These are phyloP conservation scores for Cydonia oblonga DNA, from an alignment of 331 rosid genomes.

Conservation along the genomic window DNA sequence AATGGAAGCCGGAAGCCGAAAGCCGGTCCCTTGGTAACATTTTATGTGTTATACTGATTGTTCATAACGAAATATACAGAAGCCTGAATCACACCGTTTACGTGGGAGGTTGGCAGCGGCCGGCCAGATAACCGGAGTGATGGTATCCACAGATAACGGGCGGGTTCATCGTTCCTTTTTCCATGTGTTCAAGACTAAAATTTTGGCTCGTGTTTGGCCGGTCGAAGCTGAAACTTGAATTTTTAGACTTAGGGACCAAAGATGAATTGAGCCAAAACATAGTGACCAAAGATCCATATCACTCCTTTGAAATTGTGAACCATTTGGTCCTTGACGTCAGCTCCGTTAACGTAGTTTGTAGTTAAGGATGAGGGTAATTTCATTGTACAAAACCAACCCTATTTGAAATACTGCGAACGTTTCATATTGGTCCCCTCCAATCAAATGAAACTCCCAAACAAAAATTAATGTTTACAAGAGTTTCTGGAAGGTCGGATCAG, in stretches of 20 bases:
- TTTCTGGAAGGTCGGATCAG: neutral
- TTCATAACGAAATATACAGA: neutral
- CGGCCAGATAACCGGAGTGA: neutral
- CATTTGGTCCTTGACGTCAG: no score
- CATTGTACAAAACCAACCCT: no score
- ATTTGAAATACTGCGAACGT: neutral
- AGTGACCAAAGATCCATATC: no score
- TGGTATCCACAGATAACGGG: neutral
- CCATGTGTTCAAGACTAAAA: neutral
- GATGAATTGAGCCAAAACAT: no score
- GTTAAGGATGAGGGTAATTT: no score
- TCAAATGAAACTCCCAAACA: neutral
- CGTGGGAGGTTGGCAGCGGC: neutral
- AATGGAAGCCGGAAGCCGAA: slow-evolving; percentile 17
- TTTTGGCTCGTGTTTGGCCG: no score
- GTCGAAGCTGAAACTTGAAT: no score
- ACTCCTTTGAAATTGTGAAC: no score
- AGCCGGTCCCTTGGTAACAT: slow-evolving; percentile 31
- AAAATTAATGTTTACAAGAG: neutral
- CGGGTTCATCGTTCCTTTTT: neutral
- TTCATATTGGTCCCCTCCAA: neutral
- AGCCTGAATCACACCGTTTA: neutral
- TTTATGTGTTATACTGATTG: slow-evolving; percentile 26
- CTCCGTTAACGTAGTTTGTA: no score
- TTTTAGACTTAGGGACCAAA: no score